A percentile compares a stretch with the other conserved stretches of the same genome.
These are phyloP conservation scores for Trichosporon sp. DNA, from an alignment of 1,284 basidiomycete genomes.

Conservation along the genomic window DNA sequence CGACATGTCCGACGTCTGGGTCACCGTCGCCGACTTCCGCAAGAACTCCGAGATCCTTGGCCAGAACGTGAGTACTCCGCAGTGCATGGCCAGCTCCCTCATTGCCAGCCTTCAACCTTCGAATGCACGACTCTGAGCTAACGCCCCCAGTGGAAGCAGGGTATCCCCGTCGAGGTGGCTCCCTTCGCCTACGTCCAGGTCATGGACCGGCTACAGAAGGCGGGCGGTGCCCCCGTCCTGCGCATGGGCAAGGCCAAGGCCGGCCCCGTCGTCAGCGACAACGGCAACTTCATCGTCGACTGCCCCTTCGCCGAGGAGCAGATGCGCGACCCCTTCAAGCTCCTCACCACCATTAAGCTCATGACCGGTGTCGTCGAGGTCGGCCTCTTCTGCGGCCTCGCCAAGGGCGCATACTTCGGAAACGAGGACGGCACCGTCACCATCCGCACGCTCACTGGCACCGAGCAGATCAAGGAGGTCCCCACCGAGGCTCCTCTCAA, in stretches of 20 bases:
- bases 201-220: constrained; percentile 66
- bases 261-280: constrained; percentile 91
- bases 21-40: constrained; percentile 93
- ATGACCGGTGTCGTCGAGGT: constrained; percentile 97
- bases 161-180: constrained; percentile 93
- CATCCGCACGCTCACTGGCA: constrained; percentile 52
- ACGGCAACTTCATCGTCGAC: constrained; percentile 93
- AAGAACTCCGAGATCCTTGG: constrained; percentile 86
- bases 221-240: constrained; percentile 64
- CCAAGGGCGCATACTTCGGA: constrained; percentile 96
- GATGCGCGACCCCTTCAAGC: constrained; percentile 73
- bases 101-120: background rate
- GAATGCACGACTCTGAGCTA: background rate
- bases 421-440: constrained; percentile 65
- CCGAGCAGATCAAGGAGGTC: constrained; percentile 48
- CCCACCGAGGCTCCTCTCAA: constrained; percentile 27
- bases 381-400: constrained; percentile 90
- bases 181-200: constrained; percentile 94
- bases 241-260: constrained; percentile 70
- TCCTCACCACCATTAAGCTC: constrained; percentile 76
- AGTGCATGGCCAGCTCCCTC: too few relatives aligned
- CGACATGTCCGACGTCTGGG: constrained; percentile 91
- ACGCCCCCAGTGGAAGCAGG: constrained; percentile 72
- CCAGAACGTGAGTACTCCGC: constrained; percentile 66
- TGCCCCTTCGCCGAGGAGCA: constrained; percentile 75